Evolutionary conservation across 2,329 filamentous ascomycete genomes (phyloP), one percentile per base, ranked within the genome.

Genomic region (Xylaria sp.): DNA sequence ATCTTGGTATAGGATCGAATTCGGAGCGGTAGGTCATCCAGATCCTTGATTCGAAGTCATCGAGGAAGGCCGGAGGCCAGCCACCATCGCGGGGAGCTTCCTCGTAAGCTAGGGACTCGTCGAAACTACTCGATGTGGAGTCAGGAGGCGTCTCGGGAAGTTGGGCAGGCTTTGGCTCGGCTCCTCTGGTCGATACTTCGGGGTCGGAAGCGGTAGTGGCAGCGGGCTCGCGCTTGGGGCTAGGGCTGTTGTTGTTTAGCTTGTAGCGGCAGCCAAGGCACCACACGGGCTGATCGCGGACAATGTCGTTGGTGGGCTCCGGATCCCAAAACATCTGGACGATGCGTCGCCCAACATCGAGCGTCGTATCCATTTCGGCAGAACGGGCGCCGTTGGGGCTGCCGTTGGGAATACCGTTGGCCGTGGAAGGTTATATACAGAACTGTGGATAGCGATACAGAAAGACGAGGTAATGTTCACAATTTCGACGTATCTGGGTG

Each of bases 11-110:
- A 0, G 89, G 85, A 10, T 90, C 84, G 78, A 99, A 99, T 73
- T 92, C 92, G 31, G 91, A 96, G 60, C 96, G 89, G 77, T 99
- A 99, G 10, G 95, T 98, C 87, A 99, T 93, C 95, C 96, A 98
- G 79, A 97, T 89, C 69, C 89, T 89, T 5, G 95, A 94, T 79
- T 97, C 94, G 76, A 98, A 97, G 80, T 99, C 96, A 68, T 94
- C 92, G 40, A 98, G 83, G 76, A 99, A 99, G 4, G 88, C 86
- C 10, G 87, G 83, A 10, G 96, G 96, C 96, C 96, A 99, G 67
- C 91, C 90, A 15, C 83, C 83, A 68, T 83, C 83, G 20, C 80
- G 76, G 3, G 76, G 75, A 2, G 79, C 77, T 26, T 87, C 82
- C 31, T 84, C 84, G 63, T 85, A 86, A 42, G 83, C 83, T 9